These are phyloP conservation scores for Penicillium steckii DNA, from an alignment of 495 filamentous ascomycete genomes.

Conservation along the genomic window DNA sequence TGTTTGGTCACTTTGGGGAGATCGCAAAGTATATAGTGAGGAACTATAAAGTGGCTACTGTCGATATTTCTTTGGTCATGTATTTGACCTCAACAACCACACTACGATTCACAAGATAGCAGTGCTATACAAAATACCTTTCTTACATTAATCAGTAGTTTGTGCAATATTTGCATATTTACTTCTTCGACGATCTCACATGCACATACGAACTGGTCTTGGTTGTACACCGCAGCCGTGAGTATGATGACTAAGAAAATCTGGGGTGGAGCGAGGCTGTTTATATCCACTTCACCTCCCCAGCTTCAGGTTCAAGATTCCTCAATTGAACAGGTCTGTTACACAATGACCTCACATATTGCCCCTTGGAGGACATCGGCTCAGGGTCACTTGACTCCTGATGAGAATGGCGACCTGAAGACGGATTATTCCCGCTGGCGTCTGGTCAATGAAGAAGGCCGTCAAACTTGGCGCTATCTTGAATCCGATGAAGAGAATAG, in stretches of 20 bases:
- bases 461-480: conserved; percentile 93
- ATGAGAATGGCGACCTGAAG: conserved; percentile 40
- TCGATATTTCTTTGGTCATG: too few relatives aligned
- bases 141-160: too few relatives aligned
- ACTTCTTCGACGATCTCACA: neutral
- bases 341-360: conserved; percentile 32
- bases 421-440: conserved; percentile 87
- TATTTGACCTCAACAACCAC: too few relatives aligned
- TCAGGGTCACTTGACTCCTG: conserved; percentile 38
- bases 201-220: neutral
- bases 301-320: neutral
- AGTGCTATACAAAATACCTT: too few relatives aligned
- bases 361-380: conserved; percentile 41
- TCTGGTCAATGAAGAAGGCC: conserved; percentile 74
- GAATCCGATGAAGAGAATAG: conserved; percentile 70
- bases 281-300: conserved; percentile 3
- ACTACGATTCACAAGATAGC: too few relatives aligned
- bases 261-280: neutral
- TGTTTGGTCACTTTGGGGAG: too few relatives aligned
- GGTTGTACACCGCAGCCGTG: conserved; percentile 4
- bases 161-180: too few relatives aligned
- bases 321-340: neutral
- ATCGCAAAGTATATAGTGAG: too few relatives aligned
- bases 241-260: conserved; percentile 1
- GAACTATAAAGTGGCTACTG: too few relatives aligned